Percentiles rank a stretch among this genome's conserved stretches.
These are phyloP conservation scores for Dryas octopetala DNA, from an alignment of 306 rosid genomes.

Conservation along the genomic window DNA sequence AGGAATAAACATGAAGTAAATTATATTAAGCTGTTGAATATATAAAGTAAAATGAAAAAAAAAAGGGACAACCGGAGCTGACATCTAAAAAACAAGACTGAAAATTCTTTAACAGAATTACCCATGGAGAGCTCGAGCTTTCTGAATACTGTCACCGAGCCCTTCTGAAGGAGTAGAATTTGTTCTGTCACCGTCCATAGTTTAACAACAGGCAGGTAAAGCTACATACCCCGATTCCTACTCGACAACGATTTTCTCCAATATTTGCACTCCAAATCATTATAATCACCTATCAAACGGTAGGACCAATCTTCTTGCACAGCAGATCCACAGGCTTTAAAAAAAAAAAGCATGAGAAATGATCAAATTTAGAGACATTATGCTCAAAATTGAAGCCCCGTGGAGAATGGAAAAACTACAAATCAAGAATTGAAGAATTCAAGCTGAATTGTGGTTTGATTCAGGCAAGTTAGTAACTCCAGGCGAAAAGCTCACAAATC, in stretches of 20 bases:
- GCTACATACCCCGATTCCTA: slow-evolving; percentile 47
- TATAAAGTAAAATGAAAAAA: slow-evolving; percentile 5
- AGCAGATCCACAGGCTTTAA: slow-evolving; percentile 25
- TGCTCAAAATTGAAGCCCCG: not conserved
- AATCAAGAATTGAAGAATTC: not conserved
- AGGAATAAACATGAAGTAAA: slow-evolving; percentile 9
- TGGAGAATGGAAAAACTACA: not conserved
- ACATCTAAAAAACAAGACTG: slow-evolving; percentile 8
- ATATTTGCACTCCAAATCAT: slow-evolving; percentile 68
- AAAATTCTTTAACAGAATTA: slow-evolving; percentile 30
- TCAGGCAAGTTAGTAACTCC: not conserved
- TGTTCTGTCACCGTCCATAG: slow-evolving; percentile 66
- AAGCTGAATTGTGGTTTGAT: not conserved
- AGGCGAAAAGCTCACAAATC: not conserved
- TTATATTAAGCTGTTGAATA: not conserved
- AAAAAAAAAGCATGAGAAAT: slow-evolving; percentile 19
- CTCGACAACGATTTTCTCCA: slow-evolving; percentile 37
- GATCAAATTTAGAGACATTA: slow-evolving; percentile 3
- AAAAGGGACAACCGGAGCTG: not conserved
- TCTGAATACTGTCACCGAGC: slow-evolving; percentile 46
- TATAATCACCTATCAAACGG: slow-evolving; percentile 41
- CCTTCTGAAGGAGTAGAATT: slow-evolving; percentile 47
- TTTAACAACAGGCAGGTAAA: slow-evolving; percentile 41
- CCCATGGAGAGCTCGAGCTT: slow-evolving; percentile 68
- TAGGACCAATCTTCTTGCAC: slow-evolving; percentile 33